Base-by-base conservation (phyloP, 768 basidiomycete genomes). In the Trametes coccinea region DNA sequence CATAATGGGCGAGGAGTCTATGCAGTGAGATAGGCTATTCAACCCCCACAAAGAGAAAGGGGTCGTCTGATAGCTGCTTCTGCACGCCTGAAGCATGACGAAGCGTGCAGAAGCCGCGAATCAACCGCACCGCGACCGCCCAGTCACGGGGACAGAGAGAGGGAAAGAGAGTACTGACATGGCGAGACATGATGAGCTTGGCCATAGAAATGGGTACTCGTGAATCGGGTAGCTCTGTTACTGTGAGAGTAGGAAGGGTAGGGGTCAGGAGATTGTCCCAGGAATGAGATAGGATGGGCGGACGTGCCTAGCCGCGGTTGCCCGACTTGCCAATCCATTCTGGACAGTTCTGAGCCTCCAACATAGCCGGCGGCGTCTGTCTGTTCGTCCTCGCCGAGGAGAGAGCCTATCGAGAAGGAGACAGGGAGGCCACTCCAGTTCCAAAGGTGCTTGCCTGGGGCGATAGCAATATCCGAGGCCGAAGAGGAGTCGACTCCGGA, bases 131-230 rank as follows among this genome's bases (percentile, higher is more conserved):
- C 37, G 48, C 51, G 33, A 57, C 47, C 3, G 14, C 44, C 10
- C 17, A 34, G 59, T 60, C 66, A 62, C 63, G 34, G 34, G 34
- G 11, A 22, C 22, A 37, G 34, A 37, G 45, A 47, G 59, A 53
- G 44, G 9, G 16, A 55, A 48, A 33, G 47, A 61, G 53, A 56
- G 43, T 49, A 70, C 70, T 56, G 60, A 72, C 71, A 62, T 72
- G 71, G 66, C 71, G 66, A 44, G 69, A 67, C 71, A 72, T 72
- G 62, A 72, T 71, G 53, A 72, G 64, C 59, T 72, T 72, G 8
- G 71, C 71, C 71, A 72, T 72, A 29, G 71, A 72, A 59, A 71
- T 62, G 62, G 71, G 71, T 46, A 60, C 66, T 60, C 66, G 71
- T 59, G 69, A 62, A 44, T 64, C 63, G 40, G 67, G 67, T 7